Evolutionary conservation across 768 basidiomycete species (phyloP).

Genomic region (Lentinula lateritia): DNA sequence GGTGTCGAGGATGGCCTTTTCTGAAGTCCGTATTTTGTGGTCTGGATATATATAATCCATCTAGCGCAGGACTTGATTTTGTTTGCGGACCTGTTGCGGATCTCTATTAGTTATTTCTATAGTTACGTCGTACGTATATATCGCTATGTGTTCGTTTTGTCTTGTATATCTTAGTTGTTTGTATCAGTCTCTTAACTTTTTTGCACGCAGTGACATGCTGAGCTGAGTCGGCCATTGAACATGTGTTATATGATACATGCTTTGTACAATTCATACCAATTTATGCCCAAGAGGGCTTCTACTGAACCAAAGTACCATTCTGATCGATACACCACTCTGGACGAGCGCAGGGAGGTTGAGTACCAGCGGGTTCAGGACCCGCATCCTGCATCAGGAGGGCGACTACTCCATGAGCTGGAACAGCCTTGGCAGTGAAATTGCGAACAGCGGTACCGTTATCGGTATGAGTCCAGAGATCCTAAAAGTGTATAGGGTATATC

Average conservation of each 20-base stretch:
- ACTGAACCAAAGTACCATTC: constrained; percentile 42
- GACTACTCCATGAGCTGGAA: constrained; percentile 66
- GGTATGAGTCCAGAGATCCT: constrained; percentile 75
- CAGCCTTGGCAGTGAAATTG: constrained; percentile 44
- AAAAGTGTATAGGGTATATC: background rate
- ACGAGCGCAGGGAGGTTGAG: constrained; percentile 51
- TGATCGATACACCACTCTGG: constrained; percentile 53
- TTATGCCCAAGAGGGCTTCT: constrained; percentile 5
- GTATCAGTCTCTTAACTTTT: constrained; percentile 1
- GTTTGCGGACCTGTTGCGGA: background rate
- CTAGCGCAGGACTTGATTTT: background rate
- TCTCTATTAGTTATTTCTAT: background rate
- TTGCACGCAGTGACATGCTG: too few relatives aligned
- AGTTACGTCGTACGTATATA: background rate
- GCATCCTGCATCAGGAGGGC: constrained; percentile 62
- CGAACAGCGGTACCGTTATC: constrained; percentile 63
- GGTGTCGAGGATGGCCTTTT: background rate
- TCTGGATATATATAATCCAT: background rate
- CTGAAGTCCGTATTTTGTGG: background rate
- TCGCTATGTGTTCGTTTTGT: constrained; percentile 1
- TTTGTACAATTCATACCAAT: too few relatives aligned
- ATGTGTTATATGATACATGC: too few relatives aligned
- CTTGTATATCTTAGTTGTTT: constrained; percentile 7
- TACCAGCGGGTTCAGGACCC: constrained; percentile 58
- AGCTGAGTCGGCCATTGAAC: too few relatives aligned